Evolutionary conservation across 2,329 filamentous ascomycete species (phyloP).

Genomic region (Neurospora sp.): DNA sequence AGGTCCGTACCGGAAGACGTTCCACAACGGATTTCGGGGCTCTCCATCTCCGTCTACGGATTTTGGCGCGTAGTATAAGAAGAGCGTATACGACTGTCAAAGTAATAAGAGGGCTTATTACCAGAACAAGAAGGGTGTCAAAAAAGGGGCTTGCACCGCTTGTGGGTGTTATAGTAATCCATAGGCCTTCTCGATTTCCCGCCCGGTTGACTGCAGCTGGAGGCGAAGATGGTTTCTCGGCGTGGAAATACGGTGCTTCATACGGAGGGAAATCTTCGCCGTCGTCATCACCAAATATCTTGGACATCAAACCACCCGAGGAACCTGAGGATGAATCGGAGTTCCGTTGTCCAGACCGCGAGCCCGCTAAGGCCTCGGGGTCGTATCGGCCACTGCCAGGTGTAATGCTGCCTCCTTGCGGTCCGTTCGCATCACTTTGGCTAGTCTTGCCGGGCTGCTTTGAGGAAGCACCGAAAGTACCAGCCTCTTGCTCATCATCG

Average conservation of each 20-base stretch:
- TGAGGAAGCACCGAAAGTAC: conserved; percentile 4
- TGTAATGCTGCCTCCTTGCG: conserved; percentile 58
- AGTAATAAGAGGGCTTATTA: conserved; percentile 87
- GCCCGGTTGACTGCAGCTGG: conserved; percentile 4
- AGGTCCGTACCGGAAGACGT: conserved; percentile 86
- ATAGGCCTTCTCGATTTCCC: conserved; percentile 61
- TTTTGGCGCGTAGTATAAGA: conserved; percentile 76
- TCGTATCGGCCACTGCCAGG: conserved; percentile 66
- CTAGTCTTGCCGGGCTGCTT: conserved; percentile 17
- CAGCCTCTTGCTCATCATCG: conserved; percentile 1
- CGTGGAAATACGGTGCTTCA: conserved; percentile 19
- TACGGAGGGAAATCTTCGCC: conserved; percentile 22
- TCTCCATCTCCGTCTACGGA: conserved; percentile 82
- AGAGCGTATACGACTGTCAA: conserved; percentile 88
- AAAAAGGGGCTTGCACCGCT: conserved; percentile 89
- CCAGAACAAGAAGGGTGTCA: conserved; percentile 91
- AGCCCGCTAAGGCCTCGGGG: conserved; percentile 7
- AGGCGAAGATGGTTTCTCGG: conserved; percentile 12
- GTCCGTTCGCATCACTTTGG: conserved; percentile 23
- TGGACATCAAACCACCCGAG: conserved; percentile 34
- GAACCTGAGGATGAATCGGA: conserved; percentile 7
- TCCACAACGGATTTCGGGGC: conserved; percentile 97
- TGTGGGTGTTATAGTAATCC: conserved; percentile 92
- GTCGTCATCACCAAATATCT: conserved; percentile 38
- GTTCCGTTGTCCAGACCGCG: conserved; percentile 4